These are phyloP conservation scores for Tulasnella sp. DNA, from an alignment of 768 basidiomycete genomes.

Conservation along the genomic window DNA sequence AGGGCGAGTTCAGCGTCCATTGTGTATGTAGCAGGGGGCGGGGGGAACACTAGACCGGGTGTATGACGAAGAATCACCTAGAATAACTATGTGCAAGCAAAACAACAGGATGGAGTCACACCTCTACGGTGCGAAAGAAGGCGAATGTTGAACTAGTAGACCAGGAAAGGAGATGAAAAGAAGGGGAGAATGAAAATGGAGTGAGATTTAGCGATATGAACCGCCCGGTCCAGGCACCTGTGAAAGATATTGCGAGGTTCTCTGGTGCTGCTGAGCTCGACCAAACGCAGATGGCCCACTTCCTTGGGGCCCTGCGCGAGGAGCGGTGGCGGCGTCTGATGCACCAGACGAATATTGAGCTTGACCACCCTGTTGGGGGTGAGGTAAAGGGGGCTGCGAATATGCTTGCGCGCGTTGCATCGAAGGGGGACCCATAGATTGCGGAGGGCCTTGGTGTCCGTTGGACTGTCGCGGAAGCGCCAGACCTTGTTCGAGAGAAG, in stretches of 20 bases:
- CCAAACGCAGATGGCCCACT: neutral
- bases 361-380: neutral
- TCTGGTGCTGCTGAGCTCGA: neutral
- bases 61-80: neutral
- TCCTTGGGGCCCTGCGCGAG: neutral
- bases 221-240: neutral
- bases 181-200: neutral
- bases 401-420: neutral
- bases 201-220: neutral
- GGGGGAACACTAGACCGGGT: neutral
- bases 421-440: neutral
- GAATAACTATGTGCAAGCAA: neutral
- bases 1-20: neutral
- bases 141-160: neutral
- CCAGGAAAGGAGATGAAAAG: neutral
- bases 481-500: neutral
- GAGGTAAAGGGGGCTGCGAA: neutral
- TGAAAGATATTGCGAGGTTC: neutral
- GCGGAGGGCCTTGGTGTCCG: neutral
- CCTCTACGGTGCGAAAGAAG: neutral
- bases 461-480: constrained; percentile 10
- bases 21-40: neutral
- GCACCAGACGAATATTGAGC: neutral
- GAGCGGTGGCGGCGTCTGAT: neutral
- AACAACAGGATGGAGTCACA: neutral